phyloP scores from a whole-genome alignment of 2,329 filamentous ascomycete genomes.

The Colletotrichum trifolii region DNA sequence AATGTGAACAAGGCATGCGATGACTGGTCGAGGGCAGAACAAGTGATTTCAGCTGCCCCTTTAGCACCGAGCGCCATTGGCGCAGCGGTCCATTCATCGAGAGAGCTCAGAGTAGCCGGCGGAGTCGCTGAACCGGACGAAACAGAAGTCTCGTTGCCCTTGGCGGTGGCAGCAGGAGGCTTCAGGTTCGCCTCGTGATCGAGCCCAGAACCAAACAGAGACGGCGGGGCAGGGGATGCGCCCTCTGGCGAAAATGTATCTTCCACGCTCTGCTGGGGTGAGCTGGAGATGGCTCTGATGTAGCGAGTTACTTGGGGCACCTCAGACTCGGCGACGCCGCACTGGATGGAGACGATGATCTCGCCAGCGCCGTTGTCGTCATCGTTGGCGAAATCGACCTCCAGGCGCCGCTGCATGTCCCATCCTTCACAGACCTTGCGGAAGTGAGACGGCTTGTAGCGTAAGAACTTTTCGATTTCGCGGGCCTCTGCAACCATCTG shows the following conservation, averaged over 20 bases:
- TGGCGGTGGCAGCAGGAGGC: neutral
- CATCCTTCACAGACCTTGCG: conserved; percentile 82
- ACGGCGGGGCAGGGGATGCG: conserved; percentile 34
- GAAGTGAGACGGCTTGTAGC: conserved; percentile 80
- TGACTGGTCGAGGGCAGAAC: conserved; percentile 79
- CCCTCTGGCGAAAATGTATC: neutral
- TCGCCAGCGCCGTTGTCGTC: conserved; percentile 83
- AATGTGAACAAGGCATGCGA: conserved; percentile 76
- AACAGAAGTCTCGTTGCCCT: conserved; percentile 17
- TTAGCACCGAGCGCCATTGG: conserved; percentile 42
- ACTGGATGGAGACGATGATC: conserved; percentile 77
- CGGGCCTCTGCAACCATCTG: conserved; percentile 81
- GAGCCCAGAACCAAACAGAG: conserved; percentile 43
- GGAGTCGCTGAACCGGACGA: conserved; percentile 31
- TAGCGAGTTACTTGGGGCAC: conserved; percentile 57
- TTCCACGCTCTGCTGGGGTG: neutral
- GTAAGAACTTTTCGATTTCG: conserved; percentile 83
- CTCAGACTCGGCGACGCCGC: conserved; percentile 72
- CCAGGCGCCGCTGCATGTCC: conserved; percentile 89
- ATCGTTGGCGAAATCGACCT: conserved; percentile 89
- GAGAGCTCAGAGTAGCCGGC: conserved; percentile 22
- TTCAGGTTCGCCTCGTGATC: neutral
- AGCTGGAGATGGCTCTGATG: conserved; percentile 45
- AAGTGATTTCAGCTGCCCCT: conserved; percentile 71
- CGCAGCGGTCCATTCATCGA: conserved; percentile 34